Percentiles rank a stretch among this genome's conserved stretches.
Conservation (phyloP, 129 eudicot species). For the Erigeron canadensis region DNA sequence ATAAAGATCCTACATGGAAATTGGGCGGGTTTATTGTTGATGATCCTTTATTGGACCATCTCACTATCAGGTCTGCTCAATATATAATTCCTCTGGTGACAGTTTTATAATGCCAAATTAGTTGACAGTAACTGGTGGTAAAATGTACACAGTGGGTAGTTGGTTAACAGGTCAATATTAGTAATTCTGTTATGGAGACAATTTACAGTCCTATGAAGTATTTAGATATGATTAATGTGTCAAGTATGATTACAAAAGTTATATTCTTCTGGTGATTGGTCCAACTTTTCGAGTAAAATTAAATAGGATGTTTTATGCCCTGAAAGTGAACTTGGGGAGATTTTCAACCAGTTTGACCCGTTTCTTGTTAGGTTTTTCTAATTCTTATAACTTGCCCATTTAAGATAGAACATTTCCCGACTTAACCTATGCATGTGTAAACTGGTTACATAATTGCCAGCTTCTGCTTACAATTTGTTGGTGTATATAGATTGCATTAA, state of each 20-base stretch:
- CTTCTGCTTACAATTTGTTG: not conserved
- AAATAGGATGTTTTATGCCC: too few relatives aligned
- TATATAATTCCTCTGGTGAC: slow-evolving; percentile 1
- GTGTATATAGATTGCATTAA: not conserved
- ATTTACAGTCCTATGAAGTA: not conserved
- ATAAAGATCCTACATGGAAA: slow-evolving; percentile 84
- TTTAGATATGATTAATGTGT: not conserved
- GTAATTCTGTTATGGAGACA: too few relatives aligned
- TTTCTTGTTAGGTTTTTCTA: too few relatives aligned
- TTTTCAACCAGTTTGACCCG: too few relatives aligned
- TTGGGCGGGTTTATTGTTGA: slow-evolving; percentile 83
- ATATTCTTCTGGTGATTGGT: not conserved
- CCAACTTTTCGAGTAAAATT: not conserved
- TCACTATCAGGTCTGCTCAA: slow-evolving; percentile 53
- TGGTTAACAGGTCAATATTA: not conserved
- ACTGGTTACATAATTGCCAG: not conserved
- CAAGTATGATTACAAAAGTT: too few relatives aligned
- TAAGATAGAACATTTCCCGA: too few relatives aligned
- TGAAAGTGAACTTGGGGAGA: too few relatives aligned
- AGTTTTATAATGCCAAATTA: not conserved
- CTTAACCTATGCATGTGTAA: too few relatives aligned
- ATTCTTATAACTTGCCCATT: too few relatives aligned
- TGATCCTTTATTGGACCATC: slow-evolving; percentile 64
- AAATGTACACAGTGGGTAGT: not conserved
- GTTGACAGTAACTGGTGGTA: not conserved